Conservation (phyloP, 2,329 filamentous ascomycete species). For the Venturia effusa region DNA sequence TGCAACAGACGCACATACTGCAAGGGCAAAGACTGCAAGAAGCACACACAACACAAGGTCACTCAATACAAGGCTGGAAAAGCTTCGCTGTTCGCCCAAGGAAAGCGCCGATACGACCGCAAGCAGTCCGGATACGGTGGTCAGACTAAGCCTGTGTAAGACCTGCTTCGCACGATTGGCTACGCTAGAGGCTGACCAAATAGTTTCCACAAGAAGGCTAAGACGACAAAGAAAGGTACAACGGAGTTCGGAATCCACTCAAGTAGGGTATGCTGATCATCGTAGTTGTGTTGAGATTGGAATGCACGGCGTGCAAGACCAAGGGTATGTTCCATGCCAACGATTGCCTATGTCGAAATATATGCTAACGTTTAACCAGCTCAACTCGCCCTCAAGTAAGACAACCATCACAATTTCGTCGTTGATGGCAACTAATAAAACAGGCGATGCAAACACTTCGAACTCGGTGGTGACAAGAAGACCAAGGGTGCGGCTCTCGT, state of each 20-base stretch:
- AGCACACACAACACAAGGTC: slow-evolving; percentile 63
- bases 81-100: slow-evolving; percentile 91
- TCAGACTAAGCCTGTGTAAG: slow-evolving; percentile 90
- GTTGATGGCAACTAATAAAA: not conserved
- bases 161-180: too few species aligned
- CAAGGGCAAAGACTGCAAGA: slow-evolving; percentile 87
- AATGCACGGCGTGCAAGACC: slow-evolving; percentile 96
- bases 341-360: not conserved
- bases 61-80: slow-evolving; percentile 66
- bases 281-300: slow-evolving; percentile 80
- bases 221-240: slow-evolving; percentile 90
- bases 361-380: not conserved
- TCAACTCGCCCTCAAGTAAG: not conserved
- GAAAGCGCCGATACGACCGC: slow-evolving; percentile 98
- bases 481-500: slow-evolving; percentile 99
- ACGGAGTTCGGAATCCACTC: too few species aligned
- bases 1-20: slow-evolving; percentile 81
- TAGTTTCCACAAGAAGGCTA: slow-evolving; percentile 98
- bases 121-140: slow-evolving; percentile 99
- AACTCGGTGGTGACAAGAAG: slow-evolving; percentile 99
- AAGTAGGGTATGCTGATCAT: too few species aligned
- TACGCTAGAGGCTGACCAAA: not conserved
- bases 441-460: slow-evolving; percentile 98
- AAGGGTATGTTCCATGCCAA: slow-evolving; percentile 40
- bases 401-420: not conserved